Evolutionary conservation across 345 rosid genomes (phyloP), one percentile per base, ranked within the genome.

Genomic region (Lenwebbia sp.): DNA sequence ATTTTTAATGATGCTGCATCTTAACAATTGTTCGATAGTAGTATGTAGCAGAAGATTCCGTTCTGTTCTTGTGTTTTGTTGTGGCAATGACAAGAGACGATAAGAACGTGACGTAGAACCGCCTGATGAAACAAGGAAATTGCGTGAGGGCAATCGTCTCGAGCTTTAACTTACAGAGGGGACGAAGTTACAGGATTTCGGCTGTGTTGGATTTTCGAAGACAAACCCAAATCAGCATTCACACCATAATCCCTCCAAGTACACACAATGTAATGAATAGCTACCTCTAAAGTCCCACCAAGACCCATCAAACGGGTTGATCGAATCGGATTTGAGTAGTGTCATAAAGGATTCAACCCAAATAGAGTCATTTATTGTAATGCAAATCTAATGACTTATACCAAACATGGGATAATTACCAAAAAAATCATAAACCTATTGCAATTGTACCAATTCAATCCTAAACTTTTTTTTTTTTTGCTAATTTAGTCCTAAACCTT

Each of bases 121-220:
- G 3, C 74, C 0, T 14, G 5, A 28, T 62, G 74, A 28, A 28
- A 62, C 21, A 62, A 28, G 74, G 11, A 13, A 28, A 7, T 60
- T 62, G 40, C 22, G 3, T 62, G 40, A 62, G 74, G 40, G 75
- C 11, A 62, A 28, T 30, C 2, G 7, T 28, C 75, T 62, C 5
- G 5, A 62, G 40, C 75, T 62, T 13, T 14, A 60, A 28, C 74
- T 60, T 60, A 60, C 5, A 14, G 28, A 62, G 22, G 28, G 40
- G 74, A 62, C 22, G 11, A 28, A 62, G 74, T 22, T 14, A 15
- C 28, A 14, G 10, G 4, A 62, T 62, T 62, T 60, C 21, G 15
- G 33, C 21, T 0, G 1, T 0, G 21, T 28, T 14, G 74, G 40
- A 28, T 3, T 60, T 60, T 60, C 2, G 0, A 60, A 1, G 40